These are phyloP conservation scores for Zymoseptoria tritici DNA, from an alignment of 2,329 filamentous ascomycete species.

Conservation along the genomic window DNA sequence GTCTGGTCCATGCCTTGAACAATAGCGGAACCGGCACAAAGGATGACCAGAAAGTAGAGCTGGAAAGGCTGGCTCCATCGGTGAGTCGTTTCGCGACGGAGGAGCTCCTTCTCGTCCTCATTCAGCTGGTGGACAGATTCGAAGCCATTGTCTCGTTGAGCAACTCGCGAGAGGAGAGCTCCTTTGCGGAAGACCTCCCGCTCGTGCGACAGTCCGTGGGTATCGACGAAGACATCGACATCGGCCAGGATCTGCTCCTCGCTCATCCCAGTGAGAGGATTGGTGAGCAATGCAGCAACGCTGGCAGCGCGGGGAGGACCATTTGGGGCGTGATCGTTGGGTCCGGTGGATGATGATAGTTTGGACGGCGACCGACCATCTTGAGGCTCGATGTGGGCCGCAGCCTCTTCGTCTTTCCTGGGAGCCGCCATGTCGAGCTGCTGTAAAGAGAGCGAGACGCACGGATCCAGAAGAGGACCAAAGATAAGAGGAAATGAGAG, in stretches of 20 bases:
- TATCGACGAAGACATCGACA: constrained; percentile 19
- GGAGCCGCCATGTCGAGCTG: constrained; percentile 6
- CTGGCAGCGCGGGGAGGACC: constrained; percentile 11
- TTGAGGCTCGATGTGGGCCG: constrained; percentile 8
- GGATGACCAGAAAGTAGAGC: constrained; percentile 48
- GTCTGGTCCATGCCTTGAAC: constrained; percentile 47
- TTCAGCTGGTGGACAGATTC: constrained; percentile 40
- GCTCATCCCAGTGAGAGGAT: constrained; percentile 24
- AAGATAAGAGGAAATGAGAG: neutral
- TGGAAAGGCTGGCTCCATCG: constrained; percentile 66
- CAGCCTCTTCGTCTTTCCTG: constrained; percentile 8
- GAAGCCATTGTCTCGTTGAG: constrained; percentile 19
- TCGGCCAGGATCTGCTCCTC: constrained; percentile 22
- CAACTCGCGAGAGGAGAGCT: constrained; percentile 21
- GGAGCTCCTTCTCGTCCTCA: constrained; percentile 49
- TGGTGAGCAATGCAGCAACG: constrained; percentile 19
- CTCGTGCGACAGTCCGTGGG: constrained; percentile 17
- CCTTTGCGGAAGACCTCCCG: constrained; percentile 21
- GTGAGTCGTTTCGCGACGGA: constrained; percentile 55
- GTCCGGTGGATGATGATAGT: constrained; percentile 8
- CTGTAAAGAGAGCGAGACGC: neutral
- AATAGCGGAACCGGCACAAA: constrained; percentile 49
- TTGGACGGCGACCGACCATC: constrained; percentile 11
- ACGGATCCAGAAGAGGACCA: neutral
- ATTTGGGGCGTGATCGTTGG: constrained; percentile 6